Conservation (phyloP, 1,284 basidiomycete genomes). For the Flammula alnicola region DNA sequence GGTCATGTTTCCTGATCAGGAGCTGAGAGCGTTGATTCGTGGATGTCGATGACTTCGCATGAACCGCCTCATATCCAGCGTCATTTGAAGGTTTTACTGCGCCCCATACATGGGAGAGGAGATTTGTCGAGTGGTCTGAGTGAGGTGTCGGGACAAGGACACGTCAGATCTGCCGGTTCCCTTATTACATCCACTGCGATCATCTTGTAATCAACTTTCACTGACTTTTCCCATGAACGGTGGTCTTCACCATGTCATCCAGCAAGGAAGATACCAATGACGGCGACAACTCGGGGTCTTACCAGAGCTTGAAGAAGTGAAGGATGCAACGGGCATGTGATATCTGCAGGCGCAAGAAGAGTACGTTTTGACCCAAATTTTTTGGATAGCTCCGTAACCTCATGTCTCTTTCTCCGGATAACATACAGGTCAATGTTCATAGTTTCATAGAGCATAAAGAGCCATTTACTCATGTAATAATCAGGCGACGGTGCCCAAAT, state of each 20-base stretch:
- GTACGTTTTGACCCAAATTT: constrained; percentile 42
- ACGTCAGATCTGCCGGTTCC: too few species aligned
- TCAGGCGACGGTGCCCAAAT: constrained; percentile 68
- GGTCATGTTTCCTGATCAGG: too few species aligned
- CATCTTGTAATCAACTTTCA: too few species aligned
- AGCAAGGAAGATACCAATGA: constrained; percentile 47
- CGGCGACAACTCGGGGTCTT: constrained; percentile 26
- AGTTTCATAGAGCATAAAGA: not conserved
- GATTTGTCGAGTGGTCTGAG: too few species aligned
- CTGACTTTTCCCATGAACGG: too few species aligned
- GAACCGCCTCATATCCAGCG: too few species aligned
- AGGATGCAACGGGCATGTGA: constrained; percentile 78
- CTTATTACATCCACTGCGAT: too few species aligned
- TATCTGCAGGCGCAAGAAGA: constrained; percentile 76
- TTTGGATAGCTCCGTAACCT: not conserved
- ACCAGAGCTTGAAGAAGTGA: constrained; percentile 67
- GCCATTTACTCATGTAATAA: constrained; percentile 3
- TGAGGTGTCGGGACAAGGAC: too few species aligned
- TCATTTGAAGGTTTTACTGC: too few species aligned
- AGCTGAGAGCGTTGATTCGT: too few species aligned
- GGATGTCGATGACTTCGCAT: too few species aligned
- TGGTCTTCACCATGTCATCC: constrained; percentile 44
- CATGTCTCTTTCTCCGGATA: constrained; percentile 12
- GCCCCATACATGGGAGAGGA: too few species aligned
- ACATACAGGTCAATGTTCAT: constrained; percentile 58